These are phyloP conservation scores for Pythium insidiosum DNA, from an alignment of 352 stramenopile genomes.

Conservation along the genomic window DNA sequence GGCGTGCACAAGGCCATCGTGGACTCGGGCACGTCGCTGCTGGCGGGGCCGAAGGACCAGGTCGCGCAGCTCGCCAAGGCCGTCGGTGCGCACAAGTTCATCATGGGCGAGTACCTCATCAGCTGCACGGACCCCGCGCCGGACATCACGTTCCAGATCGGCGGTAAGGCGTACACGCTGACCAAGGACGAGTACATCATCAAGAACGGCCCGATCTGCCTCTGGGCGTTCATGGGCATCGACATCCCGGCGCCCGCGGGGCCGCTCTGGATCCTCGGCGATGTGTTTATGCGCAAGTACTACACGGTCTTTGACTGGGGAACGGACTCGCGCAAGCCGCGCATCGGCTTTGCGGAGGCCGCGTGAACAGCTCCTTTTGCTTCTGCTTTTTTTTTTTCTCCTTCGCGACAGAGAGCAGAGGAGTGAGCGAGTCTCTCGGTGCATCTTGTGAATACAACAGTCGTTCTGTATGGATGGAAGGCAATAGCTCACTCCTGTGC, in stretches of 20 bases:
- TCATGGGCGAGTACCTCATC: conserved; percentile 94
- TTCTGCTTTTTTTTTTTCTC: too few relatives aligned
- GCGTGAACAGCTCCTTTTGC: conserved; percentile 22
- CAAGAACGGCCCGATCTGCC: conserved; percentile 84
- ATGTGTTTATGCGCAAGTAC: conserved; percentile 95
- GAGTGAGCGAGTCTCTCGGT: too few relatives aligned
- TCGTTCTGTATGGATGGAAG: too few relatives aligned
- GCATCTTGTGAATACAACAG: too few relatives aligned
- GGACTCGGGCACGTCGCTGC: conserved; percentile 94
- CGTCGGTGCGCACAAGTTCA: conserved; percentile 88
- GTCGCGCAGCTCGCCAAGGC: conserved; percentile 79
- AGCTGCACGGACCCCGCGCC: conserved; percentile 87
- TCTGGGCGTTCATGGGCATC: conserved; percentile 95
- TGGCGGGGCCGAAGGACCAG: conserved; percentile 88
- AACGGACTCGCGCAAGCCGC: conserved; percentile 58
- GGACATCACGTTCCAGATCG: conserved; percentile 91
- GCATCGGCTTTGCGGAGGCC: conserved; percentile 80
- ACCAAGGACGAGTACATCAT: conserved; percentile 92
- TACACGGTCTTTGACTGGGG: conserved; percentile 93
- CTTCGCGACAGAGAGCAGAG: too few relatives aligned
- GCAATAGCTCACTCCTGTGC: too few relatives aligned
- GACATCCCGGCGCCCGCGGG: conserved; percentile 84
- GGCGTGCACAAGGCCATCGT: conserved; percentile 86
- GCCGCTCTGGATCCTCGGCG: conserved; percentile 86
- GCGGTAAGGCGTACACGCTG: conserved; percentile 88